Evolutionary conservation across 805 yeast genomes (phyloP).

Genomic region (Saccharomycopsis amapae): DNA sequence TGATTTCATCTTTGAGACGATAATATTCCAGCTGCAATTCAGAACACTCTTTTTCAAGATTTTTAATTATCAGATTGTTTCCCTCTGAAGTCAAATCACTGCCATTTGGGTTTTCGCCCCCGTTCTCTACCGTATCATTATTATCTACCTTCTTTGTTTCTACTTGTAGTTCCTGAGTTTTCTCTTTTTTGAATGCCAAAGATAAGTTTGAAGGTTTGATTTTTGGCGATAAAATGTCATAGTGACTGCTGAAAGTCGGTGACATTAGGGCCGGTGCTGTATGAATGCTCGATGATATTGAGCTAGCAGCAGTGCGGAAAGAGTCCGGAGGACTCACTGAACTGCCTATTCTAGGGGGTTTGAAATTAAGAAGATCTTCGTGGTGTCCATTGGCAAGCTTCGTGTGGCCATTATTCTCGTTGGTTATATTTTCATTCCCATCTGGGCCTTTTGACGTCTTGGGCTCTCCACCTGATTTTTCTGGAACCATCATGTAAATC

Average conservation of each 20-base stretch:
- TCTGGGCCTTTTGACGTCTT: too few species aligned
- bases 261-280: background rate
- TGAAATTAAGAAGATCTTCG: too few species aligned
- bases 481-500: too few species aligned
- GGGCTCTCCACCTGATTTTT: too few species aligned
- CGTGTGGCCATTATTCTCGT: too few species aligned
- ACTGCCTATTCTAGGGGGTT: too few species aligned
- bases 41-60: slow-evolving; percentile 14
- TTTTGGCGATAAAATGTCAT: background rate
- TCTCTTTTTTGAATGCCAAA: slow-evolving; percentile 6
- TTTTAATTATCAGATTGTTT: slow-evolving; percentile 13
- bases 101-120: background rate
- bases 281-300: background rate
- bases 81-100: background rate
- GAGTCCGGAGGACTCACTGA: slow-evolving; percentile 16
- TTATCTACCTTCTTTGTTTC: background rate
- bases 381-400: too few species aligned
- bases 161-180: background rate
- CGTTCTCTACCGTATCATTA: background rate
- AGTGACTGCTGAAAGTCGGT: background rate
- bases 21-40: slow-evolving; percentile 3
- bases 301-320: slow-evolving; percentile 15
- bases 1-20: slow-evolving; percentile 3
- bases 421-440: too few species aligned
- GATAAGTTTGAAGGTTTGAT: slow-evolving; percentile 13